These are phyloP conservation scores for Termitomyces sp. DNA, from an alignment of 768 basidiomycete genomes.

Conservation along the genomic window DNA sequence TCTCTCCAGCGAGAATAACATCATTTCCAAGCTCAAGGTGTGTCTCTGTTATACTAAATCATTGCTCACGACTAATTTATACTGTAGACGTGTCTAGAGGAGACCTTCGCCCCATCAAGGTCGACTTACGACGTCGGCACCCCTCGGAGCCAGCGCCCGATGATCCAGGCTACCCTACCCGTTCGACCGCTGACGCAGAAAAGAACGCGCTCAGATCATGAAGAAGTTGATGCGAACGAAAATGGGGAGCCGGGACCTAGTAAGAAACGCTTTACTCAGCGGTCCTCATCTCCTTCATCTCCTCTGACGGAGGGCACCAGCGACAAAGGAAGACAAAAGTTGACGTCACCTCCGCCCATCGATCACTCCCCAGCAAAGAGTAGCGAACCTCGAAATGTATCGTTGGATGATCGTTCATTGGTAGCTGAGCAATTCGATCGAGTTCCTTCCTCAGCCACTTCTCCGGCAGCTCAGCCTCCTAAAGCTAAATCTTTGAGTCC, in stretches of 20 bases:
- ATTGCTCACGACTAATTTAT: too few species aligned
- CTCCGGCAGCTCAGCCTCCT: neutral
- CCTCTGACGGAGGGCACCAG: neutral
- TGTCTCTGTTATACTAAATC: neutral
- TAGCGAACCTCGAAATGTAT: neutral
- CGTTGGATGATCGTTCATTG: too few species aligned
- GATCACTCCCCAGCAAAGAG: neutral
- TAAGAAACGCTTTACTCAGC: neutral
- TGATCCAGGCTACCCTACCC: conserved; percentile 20
- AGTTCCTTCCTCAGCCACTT: neutral
- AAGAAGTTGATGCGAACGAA: neutral
- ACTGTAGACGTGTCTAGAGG: conserved; percentile 61
- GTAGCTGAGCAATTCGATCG: neutral
- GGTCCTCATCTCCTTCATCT: neutral
- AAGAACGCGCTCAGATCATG: conserved; percentile 1
- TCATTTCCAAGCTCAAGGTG: conserved; percentile 79
- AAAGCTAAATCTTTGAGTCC: neutral
- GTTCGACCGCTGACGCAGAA: conserved; percentile 3
- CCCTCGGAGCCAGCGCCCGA: conserved; percentile 12
- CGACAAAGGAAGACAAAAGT: neutral
- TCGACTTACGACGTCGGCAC: conserved; percentile 61
- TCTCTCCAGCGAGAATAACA: conserved; percentile 78
- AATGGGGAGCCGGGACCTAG: neutral
- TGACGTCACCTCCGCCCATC: neutral
- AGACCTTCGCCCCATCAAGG: conserved; percentile 59